Evolutionary conservation across 495 filamentous ascomycete species (phyloP).

Genomic region (Apiosordaria backusii): DNA sequence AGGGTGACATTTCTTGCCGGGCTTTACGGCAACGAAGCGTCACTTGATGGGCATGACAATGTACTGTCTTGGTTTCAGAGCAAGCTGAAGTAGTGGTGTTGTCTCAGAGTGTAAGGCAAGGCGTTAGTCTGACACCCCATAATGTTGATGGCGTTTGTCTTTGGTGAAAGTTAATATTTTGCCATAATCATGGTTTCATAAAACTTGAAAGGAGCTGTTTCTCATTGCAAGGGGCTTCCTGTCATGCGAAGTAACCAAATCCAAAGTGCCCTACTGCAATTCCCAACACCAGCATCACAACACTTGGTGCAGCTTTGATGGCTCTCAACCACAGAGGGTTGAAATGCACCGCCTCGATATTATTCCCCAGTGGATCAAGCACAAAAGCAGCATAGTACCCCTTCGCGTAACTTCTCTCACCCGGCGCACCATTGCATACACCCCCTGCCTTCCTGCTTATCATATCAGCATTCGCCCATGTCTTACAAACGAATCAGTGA

Average conservation of each 20-base stretch:
- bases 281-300: neutral
- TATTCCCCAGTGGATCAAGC: constrained; percentile 23
- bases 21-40: neutral
- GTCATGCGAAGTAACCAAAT: constrained; percentile 6
- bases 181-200: too few relatives aligned
- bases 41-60: neutral
- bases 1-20: neutral
- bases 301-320: constrained; percentile 9
- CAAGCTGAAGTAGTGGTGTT: neutral
- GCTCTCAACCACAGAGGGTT: constrained; percentile 15
- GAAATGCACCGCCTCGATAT: constrained; percentile 18
- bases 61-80: neutral
- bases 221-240: neutral
- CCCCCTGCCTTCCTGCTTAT: constrained; percentile 41
- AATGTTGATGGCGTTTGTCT: too few relatives aligned
- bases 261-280: neutral
- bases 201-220: too few relatives aligned
- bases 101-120: neutral
- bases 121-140: neutral
- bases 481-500: too few relatives aligned
- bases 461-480: neutral
- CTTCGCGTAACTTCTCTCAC: constrained; percentile 39
- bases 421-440: constrained; percentile 45
- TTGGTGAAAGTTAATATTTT: too few relatives aligned
- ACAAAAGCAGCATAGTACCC: constrained; percentile 49